A percentile compares a stretch with the other conserved stretches of the same genome.
Conservation (phyloP, 441 rosid genomes). For the Bocquillonia castaneifolia region DNA sequence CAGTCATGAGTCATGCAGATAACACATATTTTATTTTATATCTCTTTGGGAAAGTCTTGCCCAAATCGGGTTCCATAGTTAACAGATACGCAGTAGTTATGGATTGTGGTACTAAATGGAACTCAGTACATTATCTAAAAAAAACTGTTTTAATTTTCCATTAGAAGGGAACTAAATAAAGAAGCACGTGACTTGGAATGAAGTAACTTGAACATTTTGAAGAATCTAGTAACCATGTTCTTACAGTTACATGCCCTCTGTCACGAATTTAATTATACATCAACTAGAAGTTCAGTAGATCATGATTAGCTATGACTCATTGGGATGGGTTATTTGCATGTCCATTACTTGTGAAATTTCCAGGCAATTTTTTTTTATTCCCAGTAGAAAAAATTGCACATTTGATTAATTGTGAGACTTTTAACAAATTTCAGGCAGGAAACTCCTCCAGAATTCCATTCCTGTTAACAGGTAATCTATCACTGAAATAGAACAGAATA, state of each 20-base stretch:
- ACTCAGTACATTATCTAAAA: too few relatives aligned
- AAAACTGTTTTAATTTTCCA: too few relatives aligned
- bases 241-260: too few relatives aligned
- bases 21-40: not conserved
- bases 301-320: conserved; percentile 12
- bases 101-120: too few relatives aligned
- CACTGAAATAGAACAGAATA: not conserved
- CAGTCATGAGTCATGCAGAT: not conserved
- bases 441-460: not conserved
- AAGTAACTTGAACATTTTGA: too few relatives aligned
- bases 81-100: too few relatives aligned
- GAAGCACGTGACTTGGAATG: too few relatives aligned
- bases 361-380: conserved; percentile 2
- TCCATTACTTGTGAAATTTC: not conserved
- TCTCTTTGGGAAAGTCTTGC: too few relatives aligned
- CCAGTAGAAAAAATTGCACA: not conserved
- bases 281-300: not conserved
- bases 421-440: not conserved
- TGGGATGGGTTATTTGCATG: not conserved
- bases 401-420: not conserved
- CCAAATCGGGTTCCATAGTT: too few relatives aligned
- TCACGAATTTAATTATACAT: not conserved
- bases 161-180: too few relatives aligned
- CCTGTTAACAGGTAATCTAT: conserved; percentile 1
- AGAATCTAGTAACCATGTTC: too few relatives aligned